Base-by-base conservation (phyloP, 164 flowering plant genomes). In the Amborella trichopoda region DNA sequence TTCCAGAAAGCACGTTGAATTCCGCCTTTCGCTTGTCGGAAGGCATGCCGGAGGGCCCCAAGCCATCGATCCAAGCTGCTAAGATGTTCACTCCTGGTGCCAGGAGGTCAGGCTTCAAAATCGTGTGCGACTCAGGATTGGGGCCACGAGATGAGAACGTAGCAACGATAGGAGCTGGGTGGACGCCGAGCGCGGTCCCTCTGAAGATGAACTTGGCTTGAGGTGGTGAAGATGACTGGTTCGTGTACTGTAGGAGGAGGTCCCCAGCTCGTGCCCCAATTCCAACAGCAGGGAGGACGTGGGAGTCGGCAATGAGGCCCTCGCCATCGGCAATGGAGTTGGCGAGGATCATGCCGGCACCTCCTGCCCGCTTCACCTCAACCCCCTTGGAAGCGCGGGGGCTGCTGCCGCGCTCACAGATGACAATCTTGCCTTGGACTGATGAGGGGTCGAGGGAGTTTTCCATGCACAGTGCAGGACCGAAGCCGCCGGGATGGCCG, bases 11-110 rank as follows among this genome's bases (percentile, higher is more conserved):
- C 20, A 78, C 75, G 50, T 78, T 81, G 48, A 74, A 78, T 32
- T 57, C 72, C 1, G 70, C 52, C 1, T 64, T 52, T 20, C 83
- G 56, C 1, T 32, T 23, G 27, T 81, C 83, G 0, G 40, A 25
- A 1, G 49, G 2, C 0, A 67, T 18, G 3, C 38, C 62, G 0
- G 67, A 49, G 0, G 78, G 83, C 0, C 67, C 28, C 16, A 64
- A 41, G 0, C 30, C 50, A 11, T 52, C 66, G 0, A 77, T 62
- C 81, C 81, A 81, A 0, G 76, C 81, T 2, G 90, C 90, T 28
- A 78, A 54, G 63, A 81, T 81, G 63, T 76, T 38, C 41, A 74
- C 78, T 21, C 90, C 90, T 26, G 90, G 85, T 2, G 80, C 90
- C 6, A 74, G 51, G 26, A 81, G 0, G 45, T 81, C 90, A 8